phyloP scores from a whole-genome alignment of 805 yeast species.

The Wickerhamomyces bovis region DNA sequence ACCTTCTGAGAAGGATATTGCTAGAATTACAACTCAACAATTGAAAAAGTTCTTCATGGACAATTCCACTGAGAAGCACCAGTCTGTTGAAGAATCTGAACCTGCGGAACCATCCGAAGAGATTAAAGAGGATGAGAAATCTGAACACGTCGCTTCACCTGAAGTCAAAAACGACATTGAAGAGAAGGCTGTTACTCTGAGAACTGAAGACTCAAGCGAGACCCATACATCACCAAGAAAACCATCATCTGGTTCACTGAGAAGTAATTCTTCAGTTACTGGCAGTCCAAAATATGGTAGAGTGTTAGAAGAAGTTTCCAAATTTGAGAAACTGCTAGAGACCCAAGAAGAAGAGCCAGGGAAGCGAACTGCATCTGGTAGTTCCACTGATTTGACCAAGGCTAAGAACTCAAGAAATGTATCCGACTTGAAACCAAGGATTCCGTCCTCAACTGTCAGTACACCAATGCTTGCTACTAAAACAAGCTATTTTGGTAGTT shows the following conservation, averaged over 20 bases:
- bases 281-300: conserved; percentile 20
- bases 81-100: conserved; percentile 14
- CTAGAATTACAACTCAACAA: conserved; percentile 84
- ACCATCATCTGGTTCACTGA: neutral
- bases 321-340: conserved; percentile 26
- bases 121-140: conserved; percentile 9
- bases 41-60: conserved; percentile 68
- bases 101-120: conserved; percentile 2
- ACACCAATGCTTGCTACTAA: neutral
- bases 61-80: conserved; percentile 28
- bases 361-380: conserved; percentile 10
- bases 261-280: neutral
- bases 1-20: conserved; percentile 91
- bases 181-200: neutral
- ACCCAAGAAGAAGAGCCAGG: conserved; percentile 13
- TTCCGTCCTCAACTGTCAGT: neutral
- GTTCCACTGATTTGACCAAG: neutral
- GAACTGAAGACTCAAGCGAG: neutral
- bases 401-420: neutral
- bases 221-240: neutral
- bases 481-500: neutral
- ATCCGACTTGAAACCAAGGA: neutral
- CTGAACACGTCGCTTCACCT: neutral
- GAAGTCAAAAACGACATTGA: neutral
- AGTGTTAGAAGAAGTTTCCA: conserved; percentile 25